Evolutionary conservation across 306 rosid genomes (phyloP).

Genomic region (Phaseolus lunatus): DNA sequence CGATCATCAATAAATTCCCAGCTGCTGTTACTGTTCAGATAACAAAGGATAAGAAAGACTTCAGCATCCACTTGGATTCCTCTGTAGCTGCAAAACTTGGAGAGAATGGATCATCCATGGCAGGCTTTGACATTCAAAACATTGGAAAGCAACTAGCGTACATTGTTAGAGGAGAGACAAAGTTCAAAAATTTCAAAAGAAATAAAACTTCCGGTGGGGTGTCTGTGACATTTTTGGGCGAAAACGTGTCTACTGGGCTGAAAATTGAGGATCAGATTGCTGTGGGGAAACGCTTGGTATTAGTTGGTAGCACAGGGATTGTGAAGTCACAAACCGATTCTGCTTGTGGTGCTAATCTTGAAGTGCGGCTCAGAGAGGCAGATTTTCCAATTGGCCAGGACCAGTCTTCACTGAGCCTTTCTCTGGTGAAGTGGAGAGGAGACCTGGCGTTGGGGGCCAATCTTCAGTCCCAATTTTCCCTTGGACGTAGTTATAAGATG

Average conservation of each 20-base stretch:
- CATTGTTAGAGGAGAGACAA: conserved; percentile 77
- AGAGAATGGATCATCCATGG: conserved; percentile 88
- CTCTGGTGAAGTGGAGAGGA: conserved; percentile 95
- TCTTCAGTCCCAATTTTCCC: conserved; percentile 83
- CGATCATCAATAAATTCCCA: conserved; percentile 75
- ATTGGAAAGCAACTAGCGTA: conserved; percentile 68
- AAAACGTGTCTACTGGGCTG: conserved; percentile 84
- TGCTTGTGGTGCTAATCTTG: conserved; percentile 91
- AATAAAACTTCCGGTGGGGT: conserved; percentile 88
- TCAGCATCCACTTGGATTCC: conserved; percentile 94
- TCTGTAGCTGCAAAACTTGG: conserved; percentile 89
- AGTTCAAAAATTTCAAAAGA: conserved; percentile 75
- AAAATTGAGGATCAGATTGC: conserved; percentile 92
- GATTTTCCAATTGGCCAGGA: conserved; percentile 98
- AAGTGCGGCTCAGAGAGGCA: conserved; percentile 92
- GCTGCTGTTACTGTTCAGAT: conserved; percentile 81
- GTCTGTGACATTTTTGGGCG: conserved; percentile 90
- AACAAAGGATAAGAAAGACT: conserved; percentile 97
- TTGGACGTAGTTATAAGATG: conserved; percentile 89
- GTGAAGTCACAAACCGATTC: conserved; percentile 84
- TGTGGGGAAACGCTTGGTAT: conserved; percentile 81
- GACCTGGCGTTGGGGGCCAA: conserved; percentile 87
- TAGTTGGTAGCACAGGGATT: conserved; percentile 87
- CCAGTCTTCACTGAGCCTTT: conserved; percentile 85
- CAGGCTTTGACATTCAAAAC: conserved; percentile 94